phyloP scores from a whole-genome alignment of 108 stramenopile species.

The Skeletonema grethae region DNA sequence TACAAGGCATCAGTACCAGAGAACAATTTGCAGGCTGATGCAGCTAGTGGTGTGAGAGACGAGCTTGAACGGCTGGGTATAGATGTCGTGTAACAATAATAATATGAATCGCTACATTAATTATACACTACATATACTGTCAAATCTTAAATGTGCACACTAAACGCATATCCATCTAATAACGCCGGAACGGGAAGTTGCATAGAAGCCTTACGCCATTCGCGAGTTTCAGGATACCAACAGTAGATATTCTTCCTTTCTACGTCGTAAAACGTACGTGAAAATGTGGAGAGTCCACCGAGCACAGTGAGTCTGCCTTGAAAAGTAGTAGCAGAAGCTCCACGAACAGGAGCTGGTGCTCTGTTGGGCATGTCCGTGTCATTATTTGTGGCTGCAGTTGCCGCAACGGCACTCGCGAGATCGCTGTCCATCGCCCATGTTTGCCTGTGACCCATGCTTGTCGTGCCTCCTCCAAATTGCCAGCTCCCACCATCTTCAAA shows the following conservation, averaged over 20 bases:
- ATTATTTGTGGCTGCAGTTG: conserved; percentile 19
- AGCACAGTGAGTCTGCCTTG: conserved; percentile 35
- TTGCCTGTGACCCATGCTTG: conserved; percentile 18
- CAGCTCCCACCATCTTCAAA: conserved; percentile 13
- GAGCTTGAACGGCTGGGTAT: conserved; percentile 26
- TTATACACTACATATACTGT: background rate
- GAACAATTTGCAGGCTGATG: conserved; percentile 63
- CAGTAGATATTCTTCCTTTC: conserved; percentile 31
- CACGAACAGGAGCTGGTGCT: conserved; percentile 26
- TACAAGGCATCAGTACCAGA: conserved; percentile 62
- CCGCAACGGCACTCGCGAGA: conserved; percentile 25
- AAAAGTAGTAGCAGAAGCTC: conserved; percentile 24
- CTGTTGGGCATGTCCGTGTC: conserved; percentile 9
- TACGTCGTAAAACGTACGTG: conserved; percentile 23
- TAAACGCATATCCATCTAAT: conserved; percentile 33
- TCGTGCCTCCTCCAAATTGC: conserved; percentile 36
- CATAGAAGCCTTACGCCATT: conserved; percentile 31
- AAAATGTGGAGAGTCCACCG: conserved; percentile 30
- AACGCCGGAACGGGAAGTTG: conserved; percentile 26
- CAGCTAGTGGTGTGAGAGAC: conserved; percentile 37
- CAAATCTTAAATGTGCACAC: conserved; percentile 23
- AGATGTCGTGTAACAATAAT: background rate
- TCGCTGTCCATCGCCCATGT: conserved; percentile 15
- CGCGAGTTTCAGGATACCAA: conserved; percentile 18
- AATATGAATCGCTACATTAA: background rate